Evolutionary conservation across 2,329 filamentous ascomycete species (phyloP), one percentile per base, ranked within the genome.

Genomic region (Neocatenulostroma microsporum): DNA sequence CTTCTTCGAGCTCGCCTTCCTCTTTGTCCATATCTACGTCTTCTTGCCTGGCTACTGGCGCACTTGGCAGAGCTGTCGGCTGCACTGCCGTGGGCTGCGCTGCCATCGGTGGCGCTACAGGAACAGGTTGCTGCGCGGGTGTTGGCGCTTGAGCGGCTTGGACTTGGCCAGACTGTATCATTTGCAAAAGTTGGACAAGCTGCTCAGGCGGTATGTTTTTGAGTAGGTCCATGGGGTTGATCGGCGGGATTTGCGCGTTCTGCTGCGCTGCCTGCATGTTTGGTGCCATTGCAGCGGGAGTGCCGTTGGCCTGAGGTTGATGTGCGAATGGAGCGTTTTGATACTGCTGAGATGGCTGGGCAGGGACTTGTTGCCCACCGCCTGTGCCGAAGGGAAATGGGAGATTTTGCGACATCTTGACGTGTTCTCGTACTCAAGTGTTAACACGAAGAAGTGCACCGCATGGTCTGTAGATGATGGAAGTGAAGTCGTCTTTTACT

Each of bases 1-100:
- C 74, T 50, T 86, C 82, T 49, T 89, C 84, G 45, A 91, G 58
- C 57, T 93, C 85, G 12, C 82, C 84, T 51, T 93, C 84, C 52
- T 91, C 84, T 38, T 64, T 64, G 39, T 73, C 69, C 37, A 58
- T 58, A 30, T 67, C 56, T 32, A 58, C 34, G 38, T 43, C 33
- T 19, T 44, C 43, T 23, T 36, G 12, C 23, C 5, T 18, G 15
- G 13, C 13, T 18, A 21, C 23, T 24, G 23, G 23, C 23, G 23
- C 23, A n/a, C 23, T n/a, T 24, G 23, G 23, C 23, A 8, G 23
- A 8, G 23, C 23, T 9, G 8, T 24, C 23, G 23, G n/a, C n/a
- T n/a, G n/a, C n/a, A n/a, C n/a, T n/a, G n/a, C n/a, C n/a, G n/a
- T n/a, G n/a, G n/a, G n/a, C n/a, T n/a, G n/a, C n/a, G n/a, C n/a